phyloP scores from a whole-genome alignment of 148 eudicot genomes.

The Rheum nobile region DNA sequence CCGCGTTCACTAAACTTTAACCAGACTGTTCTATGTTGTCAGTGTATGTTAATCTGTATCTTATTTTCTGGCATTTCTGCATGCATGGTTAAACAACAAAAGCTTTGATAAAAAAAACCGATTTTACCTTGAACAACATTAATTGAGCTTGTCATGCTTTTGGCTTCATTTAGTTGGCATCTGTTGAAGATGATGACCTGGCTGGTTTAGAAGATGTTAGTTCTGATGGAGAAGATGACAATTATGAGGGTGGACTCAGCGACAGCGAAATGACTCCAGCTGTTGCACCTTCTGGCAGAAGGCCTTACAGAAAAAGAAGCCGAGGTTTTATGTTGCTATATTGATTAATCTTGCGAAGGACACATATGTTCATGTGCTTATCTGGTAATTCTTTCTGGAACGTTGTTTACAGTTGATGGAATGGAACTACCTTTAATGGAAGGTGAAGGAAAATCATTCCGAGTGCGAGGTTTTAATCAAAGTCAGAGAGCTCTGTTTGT shows the following conservation, averaged over 20 bases:
- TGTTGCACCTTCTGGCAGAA: slow-evolving; percentile 49
- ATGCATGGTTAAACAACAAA: background rate
- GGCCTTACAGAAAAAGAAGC: slow-evolving; percentile 62
- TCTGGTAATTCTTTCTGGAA: slow-evolving; percentile 1
- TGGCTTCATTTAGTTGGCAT: slow-evolving; percentile 47
- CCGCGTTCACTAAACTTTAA: background rate
- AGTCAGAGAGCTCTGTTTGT: slow-evolving; percentile 86
- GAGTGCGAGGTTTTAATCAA: slow-evolving; percentile 88
- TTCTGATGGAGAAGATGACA: slow-evolving; percentile 91
- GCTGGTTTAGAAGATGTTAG: slow-evolving; percentile 91
- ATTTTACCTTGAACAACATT: background rate
- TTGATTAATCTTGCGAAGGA: background rate
- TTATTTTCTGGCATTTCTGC: background rate
- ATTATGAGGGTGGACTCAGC: slow-evolving; percentile 71
- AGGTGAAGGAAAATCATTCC: slow-evolving; percentile 86
- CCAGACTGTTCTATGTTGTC: background rate
- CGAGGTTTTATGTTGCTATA: slow-evolving; percentile 43
- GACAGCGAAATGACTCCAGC: slow-evolving; percentile 54
- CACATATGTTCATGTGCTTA: slow-evolving; percentile 3
- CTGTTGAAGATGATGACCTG: slow-evolving; percentile 95
- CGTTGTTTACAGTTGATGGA: slow-evolving; percentile 41
- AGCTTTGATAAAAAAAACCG: background rate
- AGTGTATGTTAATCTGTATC: background rate
- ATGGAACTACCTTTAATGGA: slow-evolving; percentile 81
- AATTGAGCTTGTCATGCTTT: background rate